phyloP scores from a whole-genome alignment of 352 stramenopile genomes.

The Globisporangium apiculatum region DNA sequence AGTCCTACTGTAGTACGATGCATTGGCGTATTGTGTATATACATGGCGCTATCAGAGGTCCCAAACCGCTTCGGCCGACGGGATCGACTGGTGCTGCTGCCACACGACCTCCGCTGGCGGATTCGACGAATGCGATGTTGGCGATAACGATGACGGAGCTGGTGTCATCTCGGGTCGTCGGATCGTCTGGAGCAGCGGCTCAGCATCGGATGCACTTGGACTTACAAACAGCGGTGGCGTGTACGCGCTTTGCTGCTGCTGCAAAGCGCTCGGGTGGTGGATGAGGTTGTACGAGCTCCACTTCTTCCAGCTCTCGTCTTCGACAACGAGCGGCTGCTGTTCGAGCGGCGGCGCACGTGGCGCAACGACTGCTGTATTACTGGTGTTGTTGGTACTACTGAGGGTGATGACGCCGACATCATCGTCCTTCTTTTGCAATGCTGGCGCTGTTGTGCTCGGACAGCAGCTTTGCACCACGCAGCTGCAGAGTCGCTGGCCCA shows the following conservation, averaged over 20 bases:
- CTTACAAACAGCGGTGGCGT: slow-evolving; percentile 47
- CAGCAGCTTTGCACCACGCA: slow-evolving; percentile 10
- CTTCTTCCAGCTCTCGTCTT: slow-evolving; percentile 81
- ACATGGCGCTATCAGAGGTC: slow-evolving; percentile 33
- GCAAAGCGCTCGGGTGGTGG: slow-evolving; percentile 27
- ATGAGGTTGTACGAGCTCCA: slow-evolving; percentile 75
- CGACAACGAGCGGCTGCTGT: slow-evolving; percentile 50
- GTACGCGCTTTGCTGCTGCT: slow-evolving; percentile 30
- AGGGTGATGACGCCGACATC: background rate
- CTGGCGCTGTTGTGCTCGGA: background rate
- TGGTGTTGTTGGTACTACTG: background rate
- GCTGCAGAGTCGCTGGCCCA: slow-evolving; percentile 28
- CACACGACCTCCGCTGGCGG: slow-evolving; percentile 44
- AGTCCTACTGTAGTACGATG: background rate
- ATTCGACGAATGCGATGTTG: background rate
- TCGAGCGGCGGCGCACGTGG: background rate
- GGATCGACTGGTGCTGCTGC: slow-evolving; percentile 17
- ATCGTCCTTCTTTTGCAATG: slow-evolving; percentile 14
- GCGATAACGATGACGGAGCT: no score
- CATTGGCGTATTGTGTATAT: no score
- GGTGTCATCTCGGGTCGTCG: no score
- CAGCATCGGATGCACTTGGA: background rate
- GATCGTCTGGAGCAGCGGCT: background rate
- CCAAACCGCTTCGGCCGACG: slow-evolving; percentile 60
- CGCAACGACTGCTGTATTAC: no score